phyloP scores from a whole-genome alignment of 345 rosid species.

The Pistacia vera region DNA sequence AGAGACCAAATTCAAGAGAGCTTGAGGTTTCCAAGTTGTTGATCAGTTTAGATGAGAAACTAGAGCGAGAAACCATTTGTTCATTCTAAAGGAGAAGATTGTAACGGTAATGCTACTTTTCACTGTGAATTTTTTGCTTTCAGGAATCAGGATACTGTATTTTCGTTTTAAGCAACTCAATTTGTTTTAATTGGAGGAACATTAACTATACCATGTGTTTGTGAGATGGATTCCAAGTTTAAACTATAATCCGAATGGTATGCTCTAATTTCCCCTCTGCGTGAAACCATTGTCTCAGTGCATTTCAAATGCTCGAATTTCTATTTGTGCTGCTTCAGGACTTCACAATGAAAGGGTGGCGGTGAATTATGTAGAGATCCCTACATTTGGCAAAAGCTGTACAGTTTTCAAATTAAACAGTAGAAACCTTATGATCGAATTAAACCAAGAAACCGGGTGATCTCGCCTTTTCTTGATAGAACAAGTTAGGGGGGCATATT shows the following conservation, averaged over 20 bases:
- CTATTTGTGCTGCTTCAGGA: no score
- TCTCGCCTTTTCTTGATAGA: not conserved
- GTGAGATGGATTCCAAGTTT: constrained; percentile 20
- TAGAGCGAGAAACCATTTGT: constrained; percentile 37
- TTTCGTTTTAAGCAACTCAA: not conserved
- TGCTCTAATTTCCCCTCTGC: not conserved
- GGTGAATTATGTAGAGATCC: no score
- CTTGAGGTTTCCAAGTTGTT: constrained; percentile 23
- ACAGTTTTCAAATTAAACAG: no score
- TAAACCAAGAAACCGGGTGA: no score
- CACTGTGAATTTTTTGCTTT: not conserved
- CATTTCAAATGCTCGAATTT: not conserved
- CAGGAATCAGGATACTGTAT: not conserved
- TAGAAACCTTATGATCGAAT: no score
- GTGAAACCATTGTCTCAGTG: not conserved
- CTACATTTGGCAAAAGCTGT: no score
- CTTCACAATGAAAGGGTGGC: no score
- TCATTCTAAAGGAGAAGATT: not conserved
- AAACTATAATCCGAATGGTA: not conserved
- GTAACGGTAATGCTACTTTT: not conserved
- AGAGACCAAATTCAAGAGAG: constrained; percentile 5
- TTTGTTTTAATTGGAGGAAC: not conserved
- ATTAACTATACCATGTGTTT: not conserved
- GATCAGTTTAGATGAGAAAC: constrained; percentile 32
- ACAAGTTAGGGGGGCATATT: not conserved